Percentiles rank a stretch among this genome's conserved stretches.
Evolutionary conservation across 331 rosid species (phyloP).

Genomic region (Spiraea crenata): DNA sequence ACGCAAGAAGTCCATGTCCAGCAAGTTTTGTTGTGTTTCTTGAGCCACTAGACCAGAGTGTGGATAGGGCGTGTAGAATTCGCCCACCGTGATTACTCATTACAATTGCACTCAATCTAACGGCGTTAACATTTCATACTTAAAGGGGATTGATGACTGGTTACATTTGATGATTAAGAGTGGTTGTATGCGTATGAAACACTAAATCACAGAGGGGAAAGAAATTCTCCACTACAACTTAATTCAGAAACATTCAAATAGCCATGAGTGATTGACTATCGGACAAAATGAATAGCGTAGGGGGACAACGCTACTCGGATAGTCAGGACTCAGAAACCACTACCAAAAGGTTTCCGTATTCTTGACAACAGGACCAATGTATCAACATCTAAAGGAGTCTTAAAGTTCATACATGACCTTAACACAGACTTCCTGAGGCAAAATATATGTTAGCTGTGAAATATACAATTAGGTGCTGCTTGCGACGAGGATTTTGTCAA

Average conservation of each 20-base stretch:
- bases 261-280: not conserved
- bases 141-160: too few relatives aligned
- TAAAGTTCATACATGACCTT: constrained; percentile 4
- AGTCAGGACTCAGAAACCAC: not conserved
- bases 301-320: constrained; percentile 3
- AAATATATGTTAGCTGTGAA: not conserved
- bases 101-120: not conserved
- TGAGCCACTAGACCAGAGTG: not conserved
- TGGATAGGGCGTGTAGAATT: constrained; percentile 16
- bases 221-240: not conserved
- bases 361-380: not conserved
- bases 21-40: not conserved
- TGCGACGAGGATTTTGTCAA: not conserved
- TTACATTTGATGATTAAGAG: too few relatives aligned
- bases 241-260: not conserved
- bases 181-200: not conserved
- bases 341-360: constrained; percentile 4
- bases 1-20: constrained; percentile 3
- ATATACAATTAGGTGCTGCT: constrained; percentile 9
- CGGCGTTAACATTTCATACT: too few relatives aligned
- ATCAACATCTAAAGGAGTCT: not conserved
- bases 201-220: not conserved
- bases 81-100: not conserved
- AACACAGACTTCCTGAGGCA: not conserved
- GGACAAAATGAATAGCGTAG: not conserved